Evolutionary conservation across 1,284 basidiomycete species (phyloP).

Genomic region (Ceratobasidium sp.): DNA sequence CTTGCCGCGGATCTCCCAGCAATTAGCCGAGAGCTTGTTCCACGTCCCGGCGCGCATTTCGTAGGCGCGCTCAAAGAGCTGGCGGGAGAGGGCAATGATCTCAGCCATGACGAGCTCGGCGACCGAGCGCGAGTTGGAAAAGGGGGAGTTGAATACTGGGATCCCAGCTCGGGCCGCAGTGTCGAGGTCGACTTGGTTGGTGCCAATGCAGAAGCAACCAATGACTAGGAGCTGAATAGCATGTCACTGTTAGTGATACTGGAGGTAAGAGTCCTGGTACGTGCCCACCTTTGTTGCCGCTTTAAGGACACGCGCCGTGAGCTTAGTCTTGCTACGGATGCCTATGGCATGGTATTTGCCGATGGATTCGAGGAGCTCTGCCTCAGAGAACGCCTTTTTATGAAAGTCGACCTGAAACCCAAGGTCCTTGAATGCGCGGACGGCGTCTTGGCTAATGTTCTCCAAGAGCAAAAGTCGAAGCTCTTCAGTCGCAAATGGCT

Average conservation of each 20-base stretch:
- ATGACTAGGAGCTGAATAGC: slow-evolving; percentile 83
- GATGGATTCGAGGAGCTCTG: slow-evolving; percentile 88
- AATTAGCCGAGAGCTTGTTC: slow-evolving; percentile 99
- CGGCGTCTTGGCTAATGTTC: slow-evolving; percentile 94
- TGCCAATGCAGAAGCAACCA: slow-evolving; percentile 99
- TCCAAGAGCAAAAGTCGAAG: slow-evolving; percentile 85
- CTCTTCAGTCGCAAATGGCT: slow-evolving; percentile 77
- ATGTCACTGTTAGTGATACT: slow-evolving; percentile 1
- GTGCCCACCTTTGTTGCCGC: slow-evolving; percentile 61
- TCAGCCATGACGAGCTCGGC: slow-evolving; percentile 98
- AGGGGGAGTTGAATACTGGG: slow-evolving; percentile 99
- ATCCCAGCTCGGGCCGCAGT: slow-evolving; percentile 89
- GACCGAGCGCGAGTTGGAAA: slow-evolving; percentile 99
- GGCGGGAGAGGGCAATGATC: slow-evolving; percentile 91
- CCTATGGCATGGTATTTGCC: slow-evolving; percentile 92
- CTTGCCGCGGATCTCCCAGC: slow-evolving; percentile 98
- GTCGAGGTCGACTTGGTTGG: slow-evolving; percentile 94
- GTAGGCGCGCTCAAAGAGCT: slow-evolving; percentile 86
- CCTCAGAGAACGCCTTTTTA: slow-evolving; percentile 86
- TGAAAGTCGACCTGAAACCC: slow-evolving; percentile 95
- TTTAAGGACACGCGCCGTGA: slow-evolving; percentile 88
- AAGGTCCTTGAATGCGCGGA: slow-evolving; percentile 77
- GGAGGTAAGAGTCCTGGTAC: not conserved
- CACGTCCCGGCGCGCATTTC: slow-evolving; percentile 92
- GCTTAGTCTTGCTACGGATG: slow-evolving; percentile 96